These are phyloP conservation scores for Daedaleopsis sinensis DNA, from an alignment of 768 basidiomycete genomes.

Conservation along the genomic window DNA sequence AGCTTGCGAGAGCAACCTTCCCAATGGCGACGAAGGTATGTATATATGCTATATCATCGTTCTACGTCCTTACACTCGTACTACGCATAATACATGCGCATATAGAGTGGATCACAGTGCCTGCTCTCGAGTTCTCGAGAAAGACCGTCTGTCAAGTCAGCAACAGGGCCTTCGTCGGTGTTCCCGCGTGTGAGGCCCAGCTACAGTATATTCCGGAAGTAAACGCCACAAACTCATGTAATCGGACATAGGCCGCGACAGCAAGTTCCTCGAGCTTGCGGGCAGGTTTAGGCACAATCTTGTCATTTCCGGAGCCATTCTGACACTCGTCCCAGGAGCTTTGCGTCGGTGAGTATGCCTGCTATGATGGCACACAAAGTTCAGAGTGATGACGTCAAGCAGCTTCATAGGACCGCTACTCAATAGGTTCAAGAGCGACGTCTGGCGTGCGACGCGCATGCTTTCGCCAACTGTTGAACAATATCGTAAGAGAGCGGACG, in stretches of 20 bases:
- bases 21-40: background rate
- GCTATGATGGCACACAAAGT: background rate
- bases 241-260: background rate
- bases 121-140: background rate
- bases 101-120: background rate
- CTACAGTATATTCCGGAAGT: background rate
- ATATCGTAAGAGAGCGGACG: background rate
- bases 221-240: background rate
- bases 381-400: background rate
- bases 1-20: background rate
- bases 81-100: no score
- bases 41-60: background rate
- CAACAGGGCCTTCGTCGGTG: background rate
- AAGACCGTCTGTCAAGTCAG: background rate
- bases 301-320: background rate
- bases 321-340: background rate
- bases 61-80: background rate
- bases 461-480: background rate
- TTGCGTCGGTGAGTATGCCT: background rate
- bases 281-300: background rate
- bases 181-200: background rate
- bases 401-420: background rate
- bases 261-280: background rate
- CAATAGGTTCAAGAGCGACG: background rate
- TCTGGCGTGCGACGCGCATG: background rate